Percentiles rank a stretch among this genome's conserved stretches.
phyloP scores from a whole-genome alignment of 768 basidiomycete genomes.

The Pluteus cervinus region DNA sequence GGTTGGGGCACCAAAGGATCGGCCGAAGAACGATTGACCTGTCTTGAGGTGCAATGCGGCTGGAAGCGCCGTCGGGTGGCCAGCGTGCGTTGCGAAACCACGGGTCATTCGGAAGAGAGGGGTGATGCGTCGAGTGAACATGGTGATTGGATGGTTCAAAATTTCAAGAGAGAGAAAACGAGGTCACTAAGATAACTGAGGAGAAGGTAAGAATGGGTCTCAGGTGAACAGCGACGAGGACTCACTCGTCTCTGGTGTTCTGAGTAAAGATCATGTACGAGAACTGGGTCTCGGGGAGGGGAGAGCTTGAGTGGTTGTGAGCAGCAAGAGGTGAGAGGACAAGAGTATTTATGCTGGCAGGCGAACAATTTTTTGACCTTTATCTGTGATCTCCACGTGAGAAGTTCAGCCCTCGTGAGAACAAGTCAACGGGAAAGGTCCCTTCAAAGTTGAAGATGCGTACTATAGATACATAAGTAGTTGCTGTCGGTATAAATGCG shows the following conservation, averaged over 20 bases:
- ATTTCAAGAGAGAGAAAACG: constrained; percentile 67
- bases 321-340: no score
- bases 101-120: constrained; percentile 46
- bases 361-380: no score
- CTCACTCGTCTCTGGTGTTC: constrained; percentile 86
- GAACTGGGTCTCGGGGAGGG: no score
- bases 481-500: no score
- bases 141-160: constrained; percentile 27
- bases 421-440: no score
- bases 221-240: constrained; percentile 9
- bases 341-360: no score
- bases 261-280: constrained; percentile 82
- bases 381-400: no score
- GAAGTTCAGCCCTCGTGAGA: no score
- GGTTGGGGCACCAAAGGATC: constrained; percentile 81
- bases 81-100: constrained; percentile 63
- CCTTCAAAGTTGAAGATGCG: no score
- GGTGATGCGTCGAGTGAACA: constrained; percentile 53
- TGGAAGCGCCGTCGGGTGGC: constrained; percentile 44
- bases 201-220: constrained; percentile 17
- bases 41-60: constrained; percentile 90
- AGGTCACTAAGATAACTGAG: constrained; percentile 85
- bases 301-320: constrained; percentile 10
- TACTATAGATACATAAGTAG: no score
- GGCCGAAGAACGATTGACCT: constrained; percentile 87